Conservation (phyloP, 306 rosid species). For the Glycyrrhiza uralensis region DNA sequence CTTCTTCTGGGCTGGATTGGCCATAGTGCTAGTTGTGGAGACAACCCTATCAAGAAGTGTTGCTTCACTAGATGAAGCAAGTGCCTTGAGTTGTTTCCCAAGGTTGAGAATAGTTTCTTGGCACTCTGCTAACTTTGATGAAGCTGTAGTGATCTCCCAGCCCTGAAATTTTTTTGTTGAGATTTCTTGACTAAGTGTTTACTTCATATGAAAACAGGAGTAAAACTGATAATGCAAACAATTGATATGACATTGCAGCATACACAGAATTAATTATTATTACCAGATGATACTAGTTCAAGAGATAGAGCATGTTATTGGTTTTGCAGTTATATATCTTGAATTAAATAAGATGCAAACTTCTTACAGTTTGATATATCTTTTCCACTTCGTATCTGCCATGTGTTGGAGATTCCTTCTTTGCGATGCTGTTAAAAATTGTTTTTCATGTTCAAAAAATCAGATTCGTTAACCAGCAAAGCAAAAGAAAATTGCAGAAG, state of each 20-base stretch:
- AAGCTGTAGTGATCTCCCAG: slow-evolving; percentile 85
- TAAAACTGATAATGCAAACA: background rate
- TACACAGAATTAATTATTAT: background rate
- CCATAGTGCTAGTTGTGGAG: slow-evolving; percentile 30
- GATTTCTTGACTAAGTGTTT: background rate
- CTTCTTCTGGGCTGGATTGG: slow-evolving; percentile 37
- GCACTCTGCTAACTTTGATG: slow-evolving; percentile 78
- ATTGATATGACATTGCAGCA: background rate
- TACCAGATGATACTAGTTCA: background rate
- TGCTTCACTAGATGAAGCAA: slow-evolving; percentile 62
- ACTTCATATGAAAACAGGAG: background rate
- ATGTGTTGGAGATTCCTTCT: slow-evolving; percentile 52
- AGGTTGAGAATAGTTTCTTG: slow-evolving; percentile 73
- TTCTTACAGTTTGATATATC: slow-evolving; percentile 62
- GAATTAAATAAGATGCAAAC: background rate
- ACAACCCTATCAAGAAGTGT: slow-evolving; percentile 40
- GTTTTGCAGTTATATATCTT: background rate
- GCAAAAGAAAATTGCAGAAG: background rate
- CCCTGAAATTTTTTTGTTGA: slow-evolving; percentile 44
- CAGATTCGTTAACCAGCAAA: slow-evolving; percentile 6
- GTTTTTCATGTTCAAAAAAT: slow-evolving; percentile 14
- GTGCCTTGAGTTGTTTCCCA: slow-evolving; percentile 75
- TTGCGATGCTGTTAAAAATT: slow-evolving; percentile 50
- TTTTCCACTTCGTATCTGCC: slow-evolving; percentile 48
- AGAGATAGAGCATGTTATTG: background rate